phyloP scores from a whole-genome alignment of 345 rosid species.

The Citrus reticulata region DNA sequence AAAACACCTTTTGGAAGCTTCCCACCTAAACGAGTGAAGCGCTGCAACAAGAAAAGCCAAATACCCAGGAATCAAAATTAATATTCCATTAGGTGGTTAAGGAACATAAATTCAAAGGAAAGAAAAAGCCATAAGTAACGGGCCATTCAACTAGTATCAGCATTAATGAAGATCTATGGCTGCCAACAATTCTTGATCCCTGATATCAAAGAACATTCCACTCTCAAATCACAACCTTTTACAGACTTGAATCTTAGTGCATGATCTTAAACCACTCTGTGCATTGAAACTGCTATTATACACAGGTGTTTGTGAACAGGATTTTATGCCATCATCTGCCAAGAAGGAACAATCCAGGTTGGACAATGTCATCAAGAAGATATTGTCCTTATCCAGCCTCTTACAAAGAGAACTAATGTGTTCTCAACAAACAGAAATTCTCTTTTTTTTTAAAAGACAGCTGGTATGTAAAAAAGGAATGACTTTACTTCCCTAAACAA shows the following conservation, averaged over 20 bases:
- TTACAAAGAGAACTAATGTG: background rate
- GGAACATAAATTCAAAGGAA: background rate
- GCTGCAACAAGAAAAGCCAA: slow-evolving; percentile 42
- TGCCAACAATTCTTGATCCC: background rate
- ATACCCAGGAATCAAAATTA: slow-evolving; percentile 3
- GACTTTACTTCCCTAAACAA: background rate
- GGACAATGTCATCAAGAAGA: background rate
- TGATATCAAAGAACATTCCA: background rate
- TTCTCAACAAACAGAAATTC: background rate
- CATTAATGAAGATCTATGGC: background rate
- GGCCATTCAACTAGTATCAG: background rate
- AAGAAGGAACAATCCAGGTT: background rate
- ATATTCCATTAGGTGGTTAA: background rate
- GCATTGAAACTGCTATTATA: background rate
- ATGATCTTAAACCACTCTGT: background rate
- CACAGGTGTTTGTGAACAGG: background rate
- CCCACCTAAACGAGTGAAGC: slow-evolving; percentile 96
- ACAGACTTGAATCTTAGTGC: background rate
- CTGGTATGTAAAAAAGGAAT: background rate
- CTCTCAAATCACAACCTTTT: background rate
- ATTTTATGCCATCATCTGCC: background rate
- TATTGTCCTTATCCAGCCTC: background rate
- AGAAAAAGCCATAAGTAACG: background rate
- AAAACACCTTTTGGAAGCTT: slow-evolving; percentile 98
- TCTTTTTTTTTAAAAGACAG: background rate